Percentiles rank a stretch among this genome's conserved stretches.
Evolutionary conservation across 2,329 filamentous ascomycete genomes (phyloP).

Genomic region (Stachybotrys elegans): DNA sequence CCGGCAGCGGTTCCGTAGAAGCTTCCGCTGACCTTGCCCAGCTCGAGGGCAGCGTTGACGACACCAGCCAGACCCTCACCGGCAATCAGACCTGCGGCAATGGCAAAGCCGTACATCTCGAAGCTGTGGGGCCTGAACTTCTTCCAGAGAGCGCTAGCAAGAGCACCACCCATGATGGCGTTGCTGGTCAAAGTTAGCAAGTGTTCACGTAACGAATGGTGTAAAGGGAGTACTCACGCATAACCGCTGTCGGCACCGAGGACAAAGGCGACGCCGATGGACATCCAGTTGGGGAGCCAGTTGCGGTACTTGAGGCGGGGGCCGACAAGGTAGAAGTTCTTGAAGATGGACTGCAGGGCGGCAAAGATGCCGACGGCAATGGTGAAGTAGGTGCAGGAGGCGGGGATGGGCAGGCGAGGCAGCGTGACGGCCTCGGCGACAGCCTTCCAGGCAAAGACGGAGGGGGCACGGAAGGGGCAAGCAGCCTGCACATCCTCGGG

Average conservation of each 20-base stretch:
- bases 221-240: constrained; percentile 12
- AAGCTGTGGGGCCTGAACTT: constrained; percentile 45
- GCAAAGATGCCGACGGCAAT: constrained; percentile 48
- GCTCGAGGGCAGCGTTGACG: constrained; percentile 45
- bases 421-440: constrained; percentile 57
- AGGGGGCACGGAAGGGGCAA: constrained; percentile 59
- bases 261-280: constrained; percentile 54
- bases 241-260: constrained; percentile 49
- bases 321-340: constrained; percentile 50
- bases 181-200: too few species aligned
- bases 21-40: constrained; percentile 25
- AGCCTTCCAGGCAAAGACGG: constrained; percentile 61
- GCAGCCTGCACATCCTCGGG: constrained; percentile 24
- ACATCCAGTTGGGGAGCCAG: constrained; percentile 61
- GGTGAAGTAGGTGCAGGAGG: constrained; percentile 49
- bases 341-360: constrained; percentile 44
- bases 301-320: constrained; percentile 46
- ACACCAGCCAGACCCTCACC: constrained; percentile 60
- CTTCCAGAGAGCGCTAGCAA: constrained; percentile 48
- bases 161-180: constrained; percentile 52
- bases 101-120: constrained; percentile 52
- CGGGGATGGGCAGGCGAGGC: constrained; percentile 50
- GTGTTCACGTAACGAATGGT: too few species aligned
- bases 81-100: constrained; percentile 57
- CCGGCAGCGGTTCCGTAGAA: constrained; percentile 11